These are phyloP conservation scores for Ophiostoma populinum DNA, from an alignment of 2,329 filamentous ascomycete species.

Conservation along the genomic window DNA sequence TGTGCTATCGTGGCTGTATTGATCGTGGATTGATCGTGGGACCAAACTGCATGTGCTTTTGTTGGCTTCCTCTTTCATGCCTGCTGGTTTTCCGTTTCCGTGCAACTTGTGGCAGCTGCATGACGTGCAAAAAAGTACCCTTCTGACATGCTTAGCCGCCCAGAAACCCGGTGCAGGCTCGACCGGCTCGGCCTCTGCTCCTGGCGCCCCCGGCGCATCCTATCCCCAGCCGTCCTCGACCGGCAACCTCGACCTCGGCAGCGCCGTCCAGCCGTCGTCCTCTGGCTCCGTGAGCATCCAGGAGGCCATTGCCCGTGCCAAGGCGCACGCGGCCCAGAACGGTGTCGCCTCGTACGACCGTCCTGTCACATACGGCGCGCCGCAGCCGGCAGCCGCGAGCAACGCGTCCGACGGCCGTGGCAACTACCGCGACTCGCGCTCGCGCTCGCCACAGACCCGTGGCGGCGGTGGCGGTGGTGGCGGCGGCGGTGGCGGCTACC, in stretches of 20 bases:
- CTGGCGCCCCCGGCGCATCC: slow-evolving; percentile 12
- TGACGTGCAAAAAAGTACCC: too few species aligned
- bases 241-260: slow-evolving; percentile 64
- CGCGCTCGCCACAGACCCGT: slow-evolving; percentile 50
- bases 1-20: background rate
- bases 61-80: background rate
- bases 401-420: slow-evolving; percentile 28
- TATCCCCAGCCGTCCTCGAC: slow-evolving; percentile 51
- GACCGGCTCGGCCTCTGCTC: slow-evolving; percentile 8
- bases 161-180: slow-evolving; percentile 9
- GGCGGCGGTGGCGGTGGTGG: slow-evolving; percentile 43
- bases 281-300: slow-evolving; percentile 70
- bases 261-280: slow-evolving; percentile 54
- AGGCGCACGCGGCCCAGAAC: slow-evolving; percentile 65
- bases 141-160: too few species aligned
- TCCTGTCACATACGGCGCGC: slow-evolving; percentile 27
- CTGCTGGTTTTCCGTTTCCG: too few species aligned
- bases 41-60: too few species aligned
- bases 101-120: too few species aligned
- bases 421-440: slow-evolving; percentile 51
- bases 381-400: slow-evolving; percentile 13
- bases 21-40: too few species aligned
- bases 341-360: slow-evolving; percentile 49
- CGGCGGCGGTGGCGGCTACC: slow-evolving; percentile 24
- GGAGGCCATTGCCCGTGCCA: slow-evolving; percentile 71